A percentile compares a stretch with the other conserved stretches of the same genome.
phyloP scores from a whole-genome alignment of 805 yeast genomes.

The Hermanozyma aechmeae region DNA sequence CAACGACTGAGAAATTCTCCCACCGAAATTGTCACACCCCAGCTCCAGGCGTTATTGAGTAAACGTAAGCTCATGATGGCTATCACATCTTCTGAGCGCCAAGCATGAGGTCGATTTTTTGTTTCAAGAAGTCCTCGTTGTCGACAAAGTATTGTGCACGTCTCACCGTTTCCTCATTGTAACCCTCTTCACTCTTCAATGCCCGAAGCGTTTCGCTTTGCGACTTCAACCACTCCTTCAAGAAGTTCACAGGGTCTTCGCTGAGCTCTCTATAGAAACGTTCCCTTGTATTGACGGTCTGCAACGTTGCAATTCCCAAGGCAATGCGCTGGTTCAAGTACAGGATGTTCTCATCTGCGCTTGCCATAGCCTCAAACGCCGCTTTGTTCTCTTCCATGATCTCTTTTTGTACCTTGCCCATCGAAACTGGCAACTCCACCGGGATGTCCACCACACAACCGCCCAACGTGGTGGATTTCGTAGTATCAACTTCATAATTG shows the following conservation, averaged over 20 bases:
- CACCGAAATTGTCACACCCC: too few relatives aligned
- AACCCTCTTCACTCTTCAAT: constrained; percentile 81
- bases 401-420: constrained; percentile 27
- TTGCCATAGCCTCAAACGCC: constrained; percentile 34
- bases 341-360: constrained; percentile 35
- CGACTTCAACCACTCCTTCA: constrained; percentile 65
- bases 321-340: constrained; percentile 34
- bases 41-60: too few relatives aligned
- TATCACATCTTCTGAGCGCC: constrained; percentile 28
- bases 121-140: constrained; percentile 54
- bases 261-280: constrained; percentile 69
- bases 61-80: too few relatives aligned
- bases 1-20: too few relatives aligned
- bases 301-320: constrained; percentile 43
- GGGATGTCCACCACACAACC: constrained; percentile 70
- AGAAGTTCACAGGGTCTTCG: constrained; percentile 67
- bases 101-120: constrained; percentile 69
- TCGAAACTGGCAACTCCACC: constrained; percentile 29
- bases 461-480: constrained; percentile 70
- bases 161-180: constrained; percentile 82
- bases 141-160: constrained; percentile 72
- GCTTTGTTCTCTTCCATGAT: constrained; percentile 26
- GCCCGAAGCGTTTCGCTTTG: constrained; percentile 82
- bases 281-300: constrained; percentile 54
- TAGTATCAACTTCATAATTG: constrained; percentile 69